Evolutionary conservation across 1,139 yeast species (phyloP).

Genomic region (Geotrichum carabidarum): DNA sequence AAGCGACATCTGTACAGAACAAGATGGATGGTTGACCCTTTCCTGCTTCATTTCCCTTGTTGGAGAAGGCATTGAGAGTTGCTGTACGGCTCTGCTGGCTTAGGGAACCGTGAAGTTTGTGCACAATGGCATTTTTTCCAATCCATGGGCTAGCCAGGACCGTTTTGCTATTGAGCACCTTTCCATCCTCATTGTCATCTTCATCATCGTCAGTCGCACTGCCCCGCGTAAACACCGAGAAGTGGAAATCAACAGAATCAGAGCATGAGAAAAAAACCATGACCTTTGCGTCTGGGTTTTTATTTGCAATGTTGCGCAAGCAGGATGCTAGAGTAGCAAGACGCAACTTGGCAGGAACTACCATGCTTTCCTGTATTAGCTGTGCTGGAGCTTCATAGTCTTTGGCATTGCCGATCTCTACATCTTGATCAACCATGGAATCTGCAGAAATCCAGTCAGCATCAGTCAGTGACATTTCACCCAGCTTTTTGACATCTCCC

Average conservation of each 20-base stretch:
- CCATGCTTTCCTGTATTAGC: constrained; percentile 65
- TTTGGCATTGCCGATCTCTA: constrained; percentile 42
- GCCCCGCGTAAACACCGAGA: constrained; percentile 55
- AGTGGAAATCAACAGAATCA: constrained; percentile 91
- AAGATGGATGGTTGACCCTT: constrained; percentile 54
- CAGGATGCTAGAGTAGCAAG: constrained; percentile 72
- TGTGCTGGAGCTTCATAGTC: constrained; percentile 77
- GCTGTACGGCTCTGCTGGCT: constrained; percentile 76
- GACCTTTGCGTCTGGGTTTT: constrained; percentile 46
- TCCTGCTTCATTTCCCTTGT: constrained; percentile 32
- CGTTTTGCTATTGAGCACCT: constrained; percentile 30
- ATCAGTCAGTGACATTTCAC: constrained; percentile 61
- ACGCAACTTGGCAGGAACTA: constrained; percentile 88
- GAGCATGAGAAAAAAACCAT: constrained; percentile 90
- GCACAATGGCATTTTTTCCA: constrained; percentile 49
- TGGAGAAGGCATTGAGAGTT: constrained; percentile 64
- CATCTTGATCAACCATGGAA: constrained; percentile 32
- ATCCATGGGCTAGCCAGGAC: constrained; percentile 53
- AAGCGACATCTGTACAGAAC: constrained; percentile 87
- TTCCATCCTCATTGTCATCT: constrained; percentile 27
- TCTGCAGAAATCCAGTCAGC: constrained; percentile 60
- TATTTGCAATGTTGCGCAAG: constrained; percentile 47
- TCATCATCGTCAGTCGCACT: constrained; percentile 26
- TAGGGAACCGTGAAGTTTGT: constrained; percentile 85
- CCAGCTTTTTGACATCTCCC: constrained; percentile 71